Evolutionary conservation across 1,139 yeast species (phyloP).

Genomic region (Tardiomyces digboiensis): DNA sequence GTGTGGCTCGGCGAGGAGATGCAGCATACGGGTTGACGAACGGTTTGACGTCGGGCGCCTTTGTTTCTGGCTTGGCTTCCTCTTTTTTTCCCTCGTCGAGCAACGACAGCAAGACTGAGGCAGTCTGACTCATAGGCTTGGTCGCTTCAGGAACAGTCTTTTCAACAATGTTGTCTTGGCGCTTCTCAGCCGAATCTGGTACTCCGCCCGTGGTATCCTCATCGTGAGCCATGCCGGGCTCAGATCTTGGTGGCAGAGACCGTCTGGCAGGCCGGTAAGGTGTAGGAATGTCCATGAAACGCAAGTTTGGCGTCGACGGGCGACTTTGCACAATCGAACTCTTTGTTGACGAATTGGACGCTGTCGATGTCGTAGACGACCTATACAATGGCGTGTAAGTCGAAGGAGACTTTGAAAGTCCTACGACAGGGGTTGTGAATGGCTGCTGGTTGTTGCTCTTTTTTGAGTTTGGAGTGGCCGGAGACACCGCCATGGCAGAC

Average conservation of each 20-base stretch:
- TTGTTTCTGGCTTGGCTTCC: background rate
- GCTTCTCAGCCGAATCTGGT: background rate
- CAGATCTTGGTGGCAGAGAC: background rate
- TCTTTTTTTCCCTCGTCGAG: background rate
- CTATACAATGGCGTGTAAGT: background rate
- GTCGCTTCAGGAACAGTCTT: background rate
- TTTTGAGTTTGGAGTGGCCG: conserved; percentile 1
- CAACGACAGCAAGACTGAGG: background rate
- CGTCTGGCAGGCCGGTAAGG: background rate
- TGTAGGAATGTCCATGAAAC: background rate
- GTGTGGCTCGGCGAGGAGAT: background rate
- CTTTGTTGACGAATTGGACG: background rate
- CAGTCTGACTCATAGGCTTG: background rate
- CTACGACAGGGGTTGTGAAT: background rate
- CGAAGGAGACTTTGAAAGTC: background rate
- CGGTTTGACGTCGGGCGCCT: no score
- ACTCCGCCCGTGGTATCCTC: background rate
- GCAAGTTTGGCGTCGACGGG: background rate
- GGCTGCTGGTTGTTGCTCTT: background rate
- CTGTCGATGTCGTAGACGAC: background rate
- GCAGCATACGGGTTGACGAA: background rate
- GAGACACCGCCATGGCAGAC: conserved; percentile 1
- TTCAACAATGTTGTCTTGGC: background rate
- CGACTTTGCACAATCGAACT: background rate
- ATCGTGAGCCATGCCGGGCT: background rate